Conservation (phyloP, 2,329 filamentous ascomycete genomes). For the Fusarium continuum region DNA sequence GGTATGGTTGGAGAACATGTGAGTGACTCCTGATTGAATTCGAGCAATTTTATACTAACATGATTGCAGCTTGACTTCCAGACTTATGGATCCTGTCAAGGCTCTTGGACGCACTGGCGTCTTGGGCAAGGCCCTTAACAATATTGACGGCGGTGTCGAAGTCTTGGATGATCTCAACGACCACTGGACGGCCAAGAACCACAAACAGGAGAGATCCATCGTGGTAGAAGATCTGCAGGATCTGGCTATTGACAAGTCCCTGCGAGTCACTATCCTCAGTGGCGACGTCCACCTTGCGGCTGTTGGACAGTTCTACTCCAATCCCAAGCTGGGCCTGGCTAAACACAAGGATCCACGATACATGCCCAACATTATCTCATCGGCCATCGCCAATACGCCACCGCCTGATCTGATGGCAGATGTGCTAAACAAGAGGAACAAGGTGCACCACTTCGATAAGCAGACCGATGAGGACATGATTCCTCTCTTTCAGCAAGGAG, state of each 20-base stretch:
- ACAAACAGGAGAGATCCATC: slow-evolving; percentile 88
- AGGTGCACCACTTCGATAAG: slow-evolving; percentile 74
- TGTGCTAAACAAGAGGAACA: slow-evolving; percentile 93
- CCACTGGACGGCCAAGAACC: slow-evolving; percentile 96
- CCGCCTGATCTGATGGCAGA: slow-evolving; percentile 89
- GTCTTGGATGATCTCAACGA: slow-evolving; percentile 93
- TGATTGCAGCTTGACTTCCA: slow-evolving; percentile 75
- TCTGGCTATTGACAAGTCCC: slow-evolving; percentile 89
- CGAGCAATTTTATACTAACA: slow-evolving; percentile 44
- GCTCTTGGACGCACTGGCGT: slow-evolving; percentile 83
- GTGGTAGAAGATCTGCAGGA: slow-evolving; percentile 93
- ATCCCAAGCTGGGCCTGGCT: slow-evolving; percentile 78
- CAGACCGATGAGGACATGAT: slow-evolving; percentile 97
- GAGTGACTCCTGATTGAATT: slow-evolving; percentile 46
- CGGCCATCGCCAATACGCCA: slow-evolving; percentile 92
- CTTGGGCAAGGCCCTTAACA: slow-evolving; percentile 83
- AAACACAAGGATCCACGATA: slow-evolving; percentile 96
- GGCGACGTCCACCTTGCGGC: slow-evolving; percentile 95
- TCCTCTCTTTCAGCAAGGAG: slow-evolving; percentile 87
- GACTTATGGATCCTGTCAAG: slow-evolving; percentile 88
- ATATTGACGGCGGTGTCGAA: slow-evolving; percentile 90
- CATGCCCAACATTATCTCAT: slow-evolving; percentile 95
- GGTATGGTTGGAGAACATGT: slow-evolving; percentile 77
- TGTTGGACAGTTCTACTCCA: slow-evolving; percentile 94
- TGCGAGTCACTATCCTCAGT: slow-evolving; percentile 90